phyloP scores from a whole-genome alignment of 371 early-diverging fungal genomes.

The Mortierella sp. region DNA sequence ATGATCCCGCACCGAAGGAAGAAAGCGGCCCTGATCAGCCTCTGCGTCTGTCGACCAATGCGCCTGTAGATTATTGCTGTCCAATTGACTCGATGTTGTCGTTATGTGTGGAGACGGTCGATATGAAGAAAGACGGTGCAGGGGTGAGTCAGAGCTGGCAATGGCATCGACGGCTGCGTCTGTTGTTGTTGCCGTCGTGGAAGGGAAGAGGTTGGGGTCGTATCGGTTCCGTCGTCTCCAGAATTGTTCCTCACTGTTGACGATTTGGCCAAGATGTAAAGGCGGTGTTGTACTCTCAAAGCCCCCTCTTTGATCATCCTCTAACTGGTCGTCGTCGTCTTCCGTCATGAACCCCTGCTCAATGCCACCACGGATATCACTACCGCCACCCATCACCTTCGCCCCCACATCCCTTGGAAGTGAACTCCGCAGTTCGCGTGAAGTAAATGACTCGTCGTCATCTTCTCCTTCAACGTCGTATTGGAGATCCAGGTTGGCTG shows the following conservation, averaged over 20 bases:
- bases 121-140: not conserved
- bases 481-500: conserved; percentile 2
- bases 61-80: not conserved
- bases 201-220: conserved; percentile 1
- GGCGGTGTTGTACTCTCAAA: not conserved
- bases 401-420: not conserved
- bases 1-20: not conserved
- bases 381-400: not conserved
- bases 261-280: not conserved
- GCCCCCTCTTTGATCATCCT: not conserved
- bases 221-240: not conserved
- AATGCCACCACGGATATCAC: not conserved
- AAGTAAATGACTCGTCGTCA: not conserved
- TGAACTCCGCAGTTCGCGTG: not conserved
- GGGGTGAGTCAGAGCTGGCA: not conserved
- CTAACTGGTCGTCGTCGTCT: not conserved
- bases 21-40: not conserved
- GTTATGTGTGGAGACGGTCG: not conserved
- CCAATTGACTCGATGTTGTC: not conserved
- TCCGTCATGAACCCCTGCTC: not conserved
- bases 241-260: not conserved
- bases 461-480: not conserved
- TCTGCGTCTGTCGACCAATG: not conserved
- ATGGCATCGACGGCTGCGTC: not conserved
- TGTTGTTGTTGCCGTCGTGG: not conserved